These are phyloP conservation scores for Trichoderma erinaceum DNA, from an alignment of 495 filamentous ascomycete species.

Conservation along the genomic window DNA sequence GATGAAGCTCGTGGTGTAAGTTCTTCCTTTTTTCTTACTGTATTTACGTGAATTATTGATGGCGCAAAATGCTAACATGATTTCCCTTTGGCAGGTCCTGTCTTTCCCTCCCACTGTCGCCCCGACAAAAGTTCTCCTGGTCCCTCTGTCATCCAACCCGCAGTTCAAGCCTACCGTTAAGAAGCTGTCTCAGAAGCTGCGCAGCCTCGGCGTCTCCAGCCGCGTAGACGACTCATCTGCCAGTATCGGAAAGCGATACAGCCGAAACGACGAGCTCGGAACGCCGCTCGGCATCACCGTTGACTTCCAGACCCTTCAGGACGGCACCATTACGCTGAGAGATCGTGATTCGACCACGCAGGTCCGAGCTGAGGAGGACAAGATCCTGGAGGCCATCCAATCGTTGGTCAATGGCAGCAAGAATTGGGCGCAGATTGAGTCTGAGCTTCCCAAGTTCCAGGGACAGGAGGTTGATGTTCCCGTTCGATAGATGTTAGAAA, in stretches of 20 bases:
- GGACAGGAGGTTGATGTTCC: constrained; percentile 45
- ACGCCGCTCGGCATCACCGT: constrained; percentile 65
- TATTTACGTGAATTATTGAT: not conserved
- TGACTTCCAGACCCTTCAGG: constrained; percentile 71
- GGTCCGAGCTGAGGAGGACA: constrained; percentile 57
- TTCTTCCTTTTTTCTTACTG: not conserved
- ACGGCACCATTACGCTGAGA: constrained; percentile 62
- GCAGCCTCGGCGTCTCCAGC: constrained; percentile 54
- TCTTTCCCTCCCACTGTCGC: constrained; percentile 69
- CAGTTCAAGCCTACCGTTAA: constrained; percentile 54
- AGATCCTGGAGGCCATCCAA: constrained; percentile 57
- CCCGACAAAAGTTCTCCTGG: constrained; percentile 71
- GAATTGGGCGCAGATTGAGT: constrained; percentile 54
- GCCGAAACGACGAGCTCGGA: constrained; percentile 67
- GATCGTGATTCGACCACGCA: constrained; percentile 69
- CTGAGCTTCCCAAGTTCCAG: constrained; percentile 55
- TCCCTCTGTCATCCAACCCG: constrained; percentile 58
- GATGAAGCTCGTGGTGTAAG: constrained; percentile 65
- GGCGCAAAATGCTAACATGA: constrained; percentile 14
- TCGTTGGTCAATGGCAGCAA: constrained; percentile 52
- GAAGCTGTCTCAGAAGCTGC: constrained; percentile 52
- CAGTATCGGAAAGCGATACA: constrained; percentile 69
- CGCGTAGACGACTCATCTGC: constrained; percentile 62
- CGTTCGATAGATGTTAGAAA: constrained; percentile 17
- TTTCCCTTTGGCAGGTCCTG: constrained; percentile 44